Base-by-base conservation (phyloP, 495 filamentous ascomycete species). In the Penicillium daleae region DNA sequence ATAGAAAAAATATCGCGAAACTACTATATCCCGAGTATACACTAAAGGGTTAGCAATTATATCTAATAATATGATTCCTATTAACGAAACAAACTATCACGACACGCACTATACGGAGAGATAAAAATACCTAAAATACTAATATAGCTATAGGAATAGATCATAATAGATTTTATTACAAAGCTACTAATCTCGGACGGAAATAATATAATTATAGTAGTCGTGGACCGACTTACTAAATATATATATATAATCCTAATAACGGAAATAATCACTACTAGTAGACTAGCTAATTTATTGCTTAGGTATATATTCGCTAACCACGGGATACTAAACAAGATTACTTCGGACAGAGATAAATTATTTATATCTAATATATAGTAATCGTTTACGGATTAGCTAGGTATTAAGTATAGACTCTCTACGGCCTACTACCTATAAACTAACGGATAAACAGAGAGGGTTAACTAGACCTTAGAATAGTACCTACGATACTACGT, bases 321-420 rank as follows among this genome's bases (percentile, higher is more conserved):
- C 29, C n/a, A 50, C n/a, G n/a, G 46, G 0, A 50, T 7, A 29
- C 46, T n/a, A 7, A 50, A 15, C 3, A 50, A 29, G 24, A 50
- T 50, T 7, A 50, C 26, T 12, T 50, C 4, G 4, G 46, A 50
- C n/a, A 50, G 24, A n/a, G 24, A 50, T 50, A 50, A 50, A 6
- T 7, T 50, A 50, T 50, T 50, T 29, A 50, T 50, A 50, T 50
- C 46, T 50, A 50, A 50, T 29, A 50, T 50, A 50, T 50, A 50
- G 46, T 50, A 50, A 8, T 50, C n/a, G n/a, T 26, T 50, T 7
- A 8, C 6, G 13, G 46, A 50, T 8, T 15, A 27, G n/a, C 7
- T 50, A 13, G 22, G 24, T 29, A 50, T 50, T 50, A 50, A 50
- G 26, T 29, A 50, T 50, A 50, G 46, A 29, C 46, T 50, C 26